phyloP scores from a whole-genome alignment of 2,329 filamentous ascomycete genomes.

The Fusarium sp. region DNA sequence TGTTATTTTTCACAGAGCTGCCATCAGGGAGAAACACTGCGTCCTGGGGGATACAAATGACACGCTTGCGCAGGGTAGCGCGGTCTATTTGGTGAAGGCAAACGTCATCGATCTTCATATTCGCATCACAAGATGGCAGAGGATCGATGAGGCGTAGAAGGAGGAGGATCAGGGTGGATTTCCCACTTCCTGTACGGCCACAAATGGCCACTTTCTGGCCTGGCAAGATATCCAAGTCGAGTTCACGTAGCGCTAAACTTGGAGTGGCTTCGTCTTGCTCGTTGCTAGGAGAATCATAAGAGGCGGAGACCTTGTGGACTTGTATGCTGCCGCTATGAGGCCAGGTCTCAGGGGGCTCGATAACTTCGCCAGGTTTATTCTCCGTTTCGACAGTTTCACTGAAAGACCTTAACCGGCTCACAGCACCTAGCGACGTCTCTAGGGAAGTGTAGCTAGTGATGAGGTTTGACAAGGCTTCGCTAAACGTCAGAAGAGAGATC shows the following conservation, averaged over 20 bases:
- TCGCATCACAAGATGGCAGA: slow-evolving; percentile 26
- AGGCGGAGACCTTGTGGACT: slow-evolving; percentile 47
- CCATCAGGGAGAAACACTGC: slow-evolving; percentile 60
- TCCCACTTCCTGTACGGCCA: slow-evolving; percentile 54
- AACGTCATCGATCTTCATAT: slow-evolving; percentile 56
- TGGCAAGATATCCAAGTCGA: slow-evolving; percentile 43
- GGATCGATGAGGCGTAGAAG: slow-evolving; percentile 55
- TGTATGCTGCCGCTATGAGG: slow-evolving; percentile 45
- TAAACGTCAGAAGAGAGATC: slow-evolving; percentile 50
- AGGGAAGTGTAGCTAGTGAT: slow-evolving; percentile 37
- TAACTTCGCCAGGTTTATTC: slow-evolving; percentile 31
- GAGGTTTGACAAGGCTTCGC: slow-evolving; percentile 29
- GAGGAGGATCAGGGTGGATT: slow-evolving; percentile 54
- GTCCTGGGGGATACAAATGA: slow-evolving; percentile 65
- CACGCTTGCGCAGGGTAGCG: slow-evolving; percentile 53
- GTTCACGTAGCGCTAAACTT: slow-evolving; percentile 39
- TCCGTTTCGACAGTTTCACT: slow-evolving; percentile 39
- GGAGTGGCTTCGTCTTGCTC: background rate
- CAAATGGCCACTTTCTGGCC: slow-evolving; percentile 50
- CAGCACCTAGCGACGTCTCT: slow-evolving; percentile 38
- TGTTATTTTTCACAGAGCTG: slow-evolving; percentile 52
- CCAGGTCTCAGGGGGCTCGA: slow-evolving; percentile 42
- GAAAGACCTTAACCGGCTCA: slow-evolving; percentile 37
- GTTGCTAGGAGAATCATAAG: slow-evolving; percentile 38
- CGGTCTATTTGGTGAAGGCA: slow-evolving; percentile 52